Evolutionary conservation across 306 rosid species (phyloP), one percentile per base, ranked within the genome.

Genomic region (Neltuma alba): DNA sequence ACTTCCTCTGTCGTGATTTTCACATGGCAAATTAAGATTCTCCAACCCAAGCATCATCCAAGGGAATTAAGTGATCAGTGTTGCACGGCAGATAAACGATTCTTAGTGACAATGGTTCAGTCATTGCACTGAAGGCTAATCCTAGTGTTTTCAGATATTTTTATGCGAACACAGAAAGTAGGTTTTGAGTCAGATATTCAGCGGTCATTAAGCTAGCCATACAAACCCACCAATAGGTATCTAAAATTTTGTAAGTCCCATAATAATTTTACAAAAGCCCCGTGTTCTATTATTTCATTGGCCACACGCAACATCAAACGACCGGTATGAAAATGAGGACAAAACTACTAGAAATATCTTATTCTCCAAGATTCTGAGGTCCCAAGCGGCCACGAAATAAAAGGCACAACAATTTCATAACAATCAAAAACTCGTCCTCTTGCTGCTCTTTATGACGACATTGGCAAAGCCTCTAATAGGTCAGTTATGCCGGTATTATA

Each of bases 361-460:
- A 18, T 8, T 2, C 15, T 36, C 36, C 27, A 36, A 15, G 44
- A 13, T 64, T 18, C 16, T 9, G 44, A 34, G 44, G 70, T 64
- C 27, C 20, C 70, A 64, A 64, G 44, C 15, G 45, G 21, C 11
- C 4, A 28, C 27, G 61, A 78, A 57, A 63, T 12, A 41, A 15
- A 15, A 64, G 20, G 44, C 47, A 41, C 31, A 16, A 14, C 2
- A 27, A 14, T 36, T 47, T 3, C 18, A 31, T 25, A 52, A 31
- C 41, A 73, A 13, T 45, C 10, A 37, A 77, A n/a, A 86, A 62
- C 54, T 14, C 52, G 74, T 41, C 68, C 74, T 77, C 38, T 66
- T 23, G 58, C 50, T 69, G 16, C 58, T 62, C 31, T 67, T n/a
- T 37, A 36, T 61, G 64, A 69, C 76, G 21, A 72, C 13, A 31